Percentiles rank a stretch among this genome's conserved stretches.
These are phyloP conservation scores for Talaromyces rugulosus DNA, from an alignment of 2,329 filamentous ascomycete genomes.

Conservation along the genomic window DNA sequence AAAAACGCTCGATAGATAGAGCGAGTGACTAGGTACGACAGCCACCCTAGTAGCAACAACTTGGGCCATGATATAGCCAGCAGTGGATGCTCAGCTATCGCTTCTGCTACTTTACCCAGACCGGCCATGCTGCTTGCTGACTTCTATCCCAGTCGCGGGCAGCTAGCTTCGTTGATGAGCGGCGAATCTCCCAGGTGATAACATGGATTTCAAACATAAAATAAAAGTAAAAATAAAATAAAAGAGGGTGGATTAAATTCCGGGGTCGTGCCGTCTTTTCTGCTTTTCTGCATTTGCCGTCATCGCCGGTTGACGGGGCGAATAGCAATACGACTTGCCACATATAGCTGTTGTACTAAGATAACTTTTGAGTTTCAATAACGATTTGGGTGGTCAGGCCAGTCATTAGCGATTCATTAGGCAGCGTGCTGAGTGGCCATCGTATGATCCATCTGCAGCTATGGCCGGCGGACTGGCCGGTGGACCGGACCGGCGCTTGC, in stretches of 20 bases:
- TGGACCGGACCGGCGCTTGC: background rate
- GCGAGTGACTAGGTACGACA: conserved; percentile 2
- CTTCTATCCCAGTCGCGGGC: background rate
- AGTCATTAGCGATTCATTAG: background rate
- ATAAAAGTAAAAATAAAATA: background rate
- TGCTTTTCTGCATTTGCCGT: background rate
- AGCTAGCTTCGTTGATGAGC: background rate
- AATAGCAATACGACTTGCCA: background rate
- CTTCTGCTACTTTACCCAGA: background rate
- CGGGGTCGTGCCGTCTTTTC: background rate
- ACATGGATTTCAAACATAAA: background rate
- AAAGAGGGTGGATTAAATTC: background rate
- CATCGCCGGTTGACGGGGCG: background rate
- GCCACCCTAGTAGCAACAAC: conserved; percentile 1
- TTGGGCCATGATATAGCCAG: background rate
- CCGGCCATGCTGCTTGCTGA: background rate
- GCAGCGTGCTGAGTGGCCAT: background rate
- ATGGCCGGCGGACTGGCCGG: background rate
- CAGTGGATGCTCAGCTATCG: background rate
- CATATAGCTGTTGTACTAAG: background rate
- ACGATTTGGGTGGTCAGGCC: background rate
- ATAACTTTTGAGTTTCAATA: background rate
- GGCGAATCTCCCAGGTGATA: background rate
- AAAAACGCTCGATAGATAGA: conserved; percentile 25
- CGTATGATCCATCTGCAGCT: background rate